phyloP scores from a whole-genome alignment of 768 basidiomycete genomes.

The Leccinum sublutescens region DNA sequence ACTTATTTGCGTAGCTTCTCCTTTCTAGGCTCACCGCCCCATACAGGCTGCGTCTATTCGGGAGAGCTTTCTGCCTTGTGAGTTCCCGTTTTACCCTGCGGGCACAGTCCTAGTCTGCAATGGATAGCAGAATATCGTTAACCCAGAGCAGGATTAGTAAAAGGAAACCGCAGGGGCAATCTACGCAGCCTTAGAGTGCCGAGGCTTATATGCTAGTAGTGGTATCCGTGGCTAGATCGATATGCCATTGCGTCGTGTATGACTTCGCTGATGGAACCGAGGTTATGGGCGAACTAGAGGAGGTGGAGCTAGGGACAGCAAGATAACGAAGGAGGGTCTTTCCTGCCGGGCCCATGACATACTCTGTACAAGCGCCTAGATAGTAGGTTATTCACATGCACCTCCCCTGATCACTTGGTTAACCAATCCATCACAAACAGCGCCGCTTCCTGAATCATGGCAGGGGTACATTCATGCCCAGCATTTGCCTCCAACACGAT shows the following conservation, averaged over 20 bases:
- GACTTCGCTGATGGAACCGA: constrained; percentile 35
- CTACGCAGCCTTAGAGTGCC: constrained; percentile 69
- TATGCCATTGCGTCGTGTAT: constrained; percentile 88
- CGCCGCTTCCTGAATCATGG: constrained; percentile 55
- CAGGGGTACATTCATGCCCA: constrained; percentile 60
- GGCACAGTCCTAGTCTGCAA: constrained; percentile 86
- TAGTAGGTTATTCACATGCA: not conserved
- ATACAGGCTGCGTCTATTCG: constrained; percentile 7
- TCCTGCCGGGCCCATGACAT: not conserved
- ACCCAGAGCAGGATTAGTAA: constrained; percentile 38
- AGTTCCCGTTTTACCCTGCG: constrained; percentile 86
- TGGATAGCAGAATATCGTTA: constrained; percentile 82
- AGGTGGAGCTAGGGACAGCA: constrained; percentile 40
- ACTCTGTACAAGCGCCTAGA: not conserved
- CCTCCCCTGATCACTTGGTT: constrained; percentile 6
- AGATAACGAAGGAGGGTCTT: too few relatives aligned
- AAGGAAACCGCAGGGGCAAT: constrained; percentile 62
- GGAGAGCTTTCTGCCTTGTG: constrained; percentile 48
- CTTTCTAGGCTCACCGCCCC: constrained; percentile 42
- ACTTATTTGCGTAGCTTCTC: constrained; percentile 65
- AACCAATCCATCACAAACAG: constrained; percentile 29
- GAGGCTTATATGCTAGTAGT: constrained; percentile 83
- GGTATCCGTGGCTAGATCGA: constrained; percentile 63
- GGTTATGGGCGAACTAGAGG: constrained; percentile 38
- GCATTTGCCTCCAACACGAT: constrained; percentile 52